A percentile compares a stretch with the other conserved stretches of the same genome.
Conservation (phyloP, 2,329 filamentous ascomycete genomes). For the Colletotrichum chlorophyti region DNA sequence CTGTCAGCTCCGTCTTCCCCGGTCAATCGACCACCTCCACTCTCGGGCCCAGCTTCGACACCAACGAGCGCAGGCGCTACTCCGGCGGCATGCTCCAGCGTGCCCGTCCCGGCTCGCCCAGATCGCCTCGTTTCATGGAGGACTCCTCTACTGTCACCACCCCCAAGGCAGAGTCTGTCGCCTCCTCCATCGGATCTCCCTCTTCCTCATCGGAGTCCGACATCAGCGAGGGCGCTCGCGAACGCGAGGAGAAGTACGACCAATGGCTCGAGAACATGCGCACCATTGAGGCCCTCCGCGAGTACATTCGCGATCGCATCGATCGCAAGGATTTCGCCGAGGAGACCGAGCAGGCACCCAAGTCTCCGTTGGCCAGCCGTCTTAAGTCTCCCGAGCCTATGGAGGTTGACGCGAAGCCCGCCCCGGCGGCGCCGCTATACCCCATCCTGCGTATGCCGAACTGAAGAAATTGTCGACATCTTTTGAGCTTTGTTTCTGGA, state of each 20-base stretch:
- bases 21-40: slow-evolving; percentile 74
- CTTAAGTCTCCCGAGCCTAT: slow-evolving; percentile 32
- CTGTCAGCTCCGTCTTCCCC: slow-evolving; percentile 73
- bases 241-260: slow-evolving; percentile 69
- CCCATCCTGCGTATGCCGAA: slow-evolving; percentile 48
- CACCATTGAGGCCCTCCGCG: slow-evolving; percentile 66
- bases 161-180: slow-evolving; percentile 52
- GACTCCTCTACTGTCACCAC: slow-evolving; percentile 47
- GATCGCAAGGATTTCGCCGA: slow-evolving; percentile 60
- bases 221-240: slow-evolving; percentile 55
- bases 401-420: slow-evolving; percentile 27
- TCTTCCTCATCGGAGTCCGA: slow-evolving; percentile 64
- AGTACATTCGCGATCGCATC: slow-evolving; percentile 64
- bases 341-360: slow-evolving; percentile 32
- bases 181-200: slow-evolving; percentile 58
- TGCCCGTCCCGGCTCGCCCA: slow-evolving; percentile 52
- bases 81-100: slow-evolving; percentile 72
- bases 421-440: slow-evolving; percentile 38
- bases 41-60: slow-evolving; percentile 71
- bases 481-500: neutral
- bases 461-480: slow-evolving; percentile 30
- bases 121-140: slow-evolving; percentile 42
- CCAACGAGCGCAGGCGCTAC: slow-evolving; percentile 68
- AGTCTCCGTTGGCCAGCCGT: slow-evolving; percentile 28
- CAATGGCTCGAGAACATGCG: slow-evolving; percentile 72